Conservation (phyloP, 2,329 filamentous ascomycete genomes). For the Salinomyces thailandicus region DNA sequence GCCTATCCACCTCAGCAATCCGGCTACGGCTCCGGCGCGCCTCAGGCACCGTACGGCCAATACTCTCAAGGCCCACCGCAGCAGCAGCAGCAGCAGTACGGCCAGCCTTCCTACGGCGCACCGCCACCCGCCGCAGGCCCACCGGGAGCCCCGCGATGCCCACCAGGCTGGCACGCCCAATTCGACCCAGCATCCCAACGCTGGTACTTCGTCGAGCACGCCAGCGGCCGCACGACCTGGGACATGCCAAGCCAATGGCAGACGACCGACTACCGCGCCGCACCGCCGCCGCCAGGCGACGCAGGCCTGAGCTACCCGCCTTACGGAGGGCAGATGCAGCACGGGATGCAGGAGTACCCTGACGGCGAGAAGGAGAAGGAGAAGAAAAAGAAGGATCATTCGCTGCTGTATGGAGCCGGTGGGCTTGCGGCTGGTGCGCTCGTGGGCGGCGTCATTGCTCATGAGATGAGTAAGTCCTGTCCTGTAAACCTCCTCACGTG, state of each 20-base stretch:
- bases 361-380: neutral
- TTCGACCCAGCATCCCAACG: neutral
- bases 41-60: neutral
- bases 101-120: neutral
- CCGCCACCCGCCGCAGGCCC: neutral
- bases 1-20: neutral
- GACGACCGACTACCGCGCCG: neutral
- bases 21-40: neutral
- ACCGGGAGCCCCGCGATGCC: neutral
- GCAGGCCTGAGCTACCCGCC: neutral
- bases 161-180: neutral
- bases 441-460: neutral
- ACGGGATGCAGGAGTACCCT: neutral
- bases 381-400: neutral
- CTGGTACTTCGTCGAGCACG: neutral
- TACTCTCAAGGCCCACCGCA: neutral
- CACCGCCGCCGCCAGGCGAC: neutral
- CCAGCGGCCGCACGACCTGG: neutral
- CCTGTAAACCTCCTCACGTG: neutral
- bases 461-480: conserved; percentile 1
- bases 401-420: neutral
- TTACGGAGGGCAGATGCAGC: neutral
- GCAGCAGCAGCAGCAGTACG: neutral
- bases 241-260: neutral
- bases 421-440: neutral